Percentiles rank a stretch among this genome's conserved stretches.
Conservation (phyloP, 2,329 filamentous ascomycete species). For the Penicillium sp. region DNA sequence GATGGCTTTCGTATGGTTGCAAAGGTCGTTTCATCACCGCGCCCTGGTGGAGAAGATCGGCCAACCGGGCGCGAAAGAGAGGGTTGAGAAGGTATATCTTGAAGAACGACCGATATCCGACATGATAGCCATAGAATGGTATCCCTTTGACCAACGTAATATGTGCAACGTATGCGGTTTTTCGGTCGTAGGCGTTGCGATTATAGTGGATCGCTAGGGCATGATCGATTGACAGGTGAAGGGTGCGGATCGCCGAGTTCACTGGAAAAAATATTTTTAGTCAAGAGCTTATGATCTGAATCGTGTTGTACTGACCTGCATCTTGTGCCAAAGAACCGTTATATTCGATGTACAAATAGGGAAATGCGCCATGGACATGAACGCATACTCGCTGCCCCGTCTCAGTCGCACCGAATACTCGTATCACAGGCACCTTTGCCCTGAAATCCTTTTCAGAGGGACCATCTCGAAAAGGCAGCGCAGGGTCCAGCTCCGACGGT, state of each 20-base stretch:
- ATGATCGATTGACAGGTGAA: conserved; percentile 86
- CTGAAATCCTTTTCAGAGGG: conserved; percentile 57
- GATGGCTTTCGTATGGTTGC: conserved; percentile 89
- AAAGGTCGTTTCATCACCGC: conserved; percentile 77
- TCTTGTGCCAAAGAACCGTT: conserved; percentile 62
- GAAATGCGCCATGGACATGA: conserved; percentile 91
- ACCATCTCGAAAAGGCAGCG: conserved; percentile 62
- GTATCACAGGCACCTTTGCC: conserved; percentile 76
- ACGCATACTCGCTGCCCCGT: conserved; percentile 94
- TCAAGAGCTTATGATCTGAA: conserved; percentile 2
- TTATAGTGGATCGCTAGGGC: conserved; percentile 82
- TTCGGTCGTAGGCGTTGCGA: conserved; percentile 65
- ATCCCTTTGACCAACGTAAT: conserved; percentile 89
- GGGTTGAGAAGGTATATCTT: conserved; percentile 96
- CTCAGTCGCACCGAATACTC: conserved; percentile 88
- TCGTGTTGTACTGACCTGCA: conserved; percentile 53
- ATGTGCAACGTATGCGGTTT: conserved; percentile 74
- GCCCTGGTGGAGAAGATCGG: conserved; percentile 82
- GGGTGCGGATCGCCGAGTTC: conserved; percentile 66
- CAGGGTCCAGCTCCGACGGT: conserved; percentile 75
- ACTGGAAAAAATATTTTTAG: conserved; percentile 48
- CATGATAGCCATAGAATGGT: conserved; percentile 93
- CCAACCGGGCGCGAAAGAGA: conserved; percentile 75
- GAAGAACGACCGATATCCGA: conserved; percentile 84
- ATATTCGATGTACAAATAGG: conserved; percentile 92